These are phyloP conservation scores for Vitis riparia DNA, from an alignment of 164 flowering plant species.

Conservation along the genomic window DNA sequence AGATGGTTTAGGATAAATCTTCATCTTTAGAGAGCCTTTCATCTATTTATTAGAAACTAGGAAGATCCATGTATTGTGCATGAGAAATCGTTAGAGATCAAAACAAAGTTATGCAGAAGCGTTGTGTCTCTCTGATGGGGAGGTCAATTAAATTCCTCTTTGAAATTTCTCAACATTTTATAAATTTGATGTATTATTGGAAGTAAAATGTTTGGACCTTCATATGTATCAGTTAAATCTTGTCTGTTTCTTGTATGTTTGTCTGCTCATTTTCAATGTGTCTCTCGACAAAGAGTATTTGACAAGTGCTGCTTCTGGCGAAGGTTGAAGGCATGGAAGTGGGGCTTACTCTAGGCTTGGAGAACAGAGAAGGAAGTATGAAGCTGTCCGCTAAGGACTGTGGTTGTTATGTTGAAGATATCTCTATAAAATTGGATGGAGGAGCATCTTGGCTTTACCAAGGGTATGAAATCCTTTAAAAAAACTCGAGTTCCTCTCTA, in stretches of 20 bases:
- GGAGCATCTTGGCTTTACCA: constrained; percentile 99
- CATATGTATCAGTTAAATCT: background rate
- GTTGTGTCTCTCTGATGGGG: background rate
- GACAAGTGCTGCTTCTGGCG: constrained; percentile 22
- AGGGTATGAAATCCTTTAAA: constrained; percentile 50
- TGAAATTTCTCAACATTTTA: background rate
- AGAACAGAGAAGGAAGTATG: constrained; percentile 61
- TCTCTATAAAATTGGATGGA: constrained; percentile 74
- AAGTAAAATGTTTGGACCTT: background rate
- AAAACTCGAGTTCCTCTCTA: background rate
- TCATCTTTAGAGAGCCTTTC: too few relatives aligned
- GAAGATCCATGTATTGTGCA: too few relatives aligned
- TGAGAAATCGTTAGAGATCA: too few relatives aligned
- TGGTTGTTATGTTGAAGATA: constrained; percentile 67
- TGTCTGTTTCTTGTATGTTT: constrained; percentile 1
- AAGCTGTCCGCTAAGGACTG: constrained; percentile 60
- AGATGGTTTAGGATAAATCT: too few relatives aligned
- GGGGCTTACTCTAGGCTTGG: constrained; percentile 68
- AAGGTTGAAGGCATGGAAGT: constrained; percentile 94
- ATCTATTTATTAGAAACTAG: too few relatives aligned
- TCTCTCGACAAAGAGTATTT: constrained; percentile 13
- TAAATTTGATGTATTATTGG: background rate
- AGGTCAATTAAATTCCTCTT: background rate
- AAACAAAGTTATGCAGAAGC: background rate
- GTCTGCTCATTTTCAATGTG: constrained; percentile 13